These are phyloP conservation scores for Penicillium nordicum DNA, from an alignment of 2,329 filamentous ascomycete species.

Conservation along the genomic window DNA sequence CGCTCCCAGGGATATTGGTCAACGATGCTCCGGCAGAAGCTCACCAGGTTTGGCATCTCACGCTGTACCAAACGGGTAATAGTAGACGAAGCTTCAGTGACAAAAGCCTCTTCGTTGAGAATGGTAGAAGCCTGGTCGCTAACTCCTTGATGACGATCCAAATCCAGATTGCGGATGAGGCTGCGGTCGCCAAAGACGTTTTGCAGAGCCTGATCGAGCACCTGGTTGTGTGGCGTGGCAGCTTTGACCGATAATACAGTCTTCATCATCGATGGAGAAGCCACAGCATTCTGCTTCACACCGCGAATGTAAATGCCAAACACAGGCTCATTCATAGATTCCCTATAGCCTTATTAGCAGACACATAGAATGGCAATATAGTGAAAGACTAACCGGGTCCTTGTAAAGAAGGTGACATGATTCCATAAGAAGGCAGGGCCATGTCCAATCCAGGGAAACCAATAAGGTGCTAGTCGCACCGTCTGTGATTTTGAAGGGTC, in stretches of 20 bases:
- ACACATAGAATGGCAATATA: neutral
- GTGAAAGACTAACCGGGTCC: slow-evolving; percentile 35
- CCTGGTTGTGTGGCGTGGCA: slow-evolving; percentile 27
- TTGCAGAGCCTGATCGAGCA: slow-evolving; percentile 37
- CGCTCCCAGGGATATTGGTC: slow-evolving; percentile 64
- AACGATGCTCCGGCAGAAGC: slow-evolving; percentile 57
- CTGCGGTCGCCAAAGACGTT: slow-evolving; percentile 45
- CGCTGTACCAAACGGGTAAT: slow-evolving; percentile 42
- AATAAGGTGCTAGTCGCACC: slow-evolving; percentile 55
- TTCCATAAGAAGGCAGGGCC: slow-evolving; percentile 47
- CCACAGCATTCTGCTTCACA: slow-evolving; percentile 50
- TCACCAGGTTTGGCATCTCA: slow-evolving; percentile 55
- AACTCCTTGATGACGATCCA: slow-evolving; percentile 34
- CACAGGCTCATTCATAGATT: slow-evolving; percentile 41
- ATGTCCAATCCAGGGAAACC: slow-evolving; percentile 58
- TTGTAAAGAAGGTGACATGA: slow-evolving; percentile 44
- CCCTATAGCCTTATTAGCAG: slow-evolving; percentile 26
- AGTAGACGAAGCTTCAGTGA: slow-evolving; percentile 41
- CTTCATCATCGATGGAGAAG: slow-evolving; percentile 47
- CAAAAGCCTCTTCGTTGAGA: slow-evolving; percentile 48
- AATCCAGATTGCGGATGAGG: slow-evolving; percentile 34
- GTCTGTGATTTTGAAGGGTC: slow-evolving; percentile 29
- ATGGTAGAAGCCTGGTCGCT: slow-evolving; percentile 37
- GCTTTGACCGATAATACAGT: slow-evolving; percentile 37
- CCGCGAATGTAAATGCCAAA: slow-evolving; percentile 51